A percentile compares a stretch with the other conserved stretches of the same genome.
phyloP scores from a whole-genome alignment of 2,329 filamentous ascomycete species.

The Talaromyces albobiverticillius region DNA sequence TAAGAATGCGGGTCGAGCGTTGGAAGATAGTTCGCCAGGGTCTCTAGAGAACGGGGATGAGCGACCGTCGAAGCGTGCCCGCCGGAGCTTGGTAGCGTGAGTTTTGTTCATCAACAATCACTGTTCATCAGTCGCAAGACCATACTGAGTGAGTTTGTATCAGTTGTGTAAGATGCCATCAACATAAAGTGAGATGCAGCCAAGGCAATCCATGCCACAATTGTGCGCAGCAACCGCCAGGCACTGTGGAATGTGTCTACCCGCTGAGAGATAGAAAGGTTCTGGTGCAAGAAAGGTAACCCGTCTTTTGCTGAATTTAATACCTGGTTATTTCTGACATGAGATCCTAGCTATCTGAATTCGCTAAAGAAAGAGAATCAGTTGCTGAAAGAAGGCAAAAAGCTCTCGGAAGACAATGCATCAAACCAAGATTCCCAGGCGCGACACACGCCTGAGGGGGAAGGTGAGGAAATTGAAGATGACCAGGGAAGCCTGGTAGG shows the following conservation, averaged over 20 bases:
- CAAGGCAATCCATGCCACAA: constrained; percentile 15
- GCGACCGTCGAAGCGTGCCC: constrained; percentile 12
- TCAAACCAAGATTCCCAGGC: constrained; percentile 4
- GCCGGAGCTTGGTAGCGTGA: constrained; percentile 16
- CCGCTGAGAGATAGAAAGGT: constrained; percentile 16
- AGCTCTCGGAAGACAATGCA: constrained; percentile 5
- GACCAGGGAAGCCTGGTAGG: not conserved
- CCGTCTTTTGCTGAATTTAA: not conserved
- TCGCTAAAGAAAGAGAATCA: constrained; percentile 13
- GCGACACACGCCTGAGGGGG: not conserved
- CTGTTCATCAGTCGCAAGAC: not conserved
- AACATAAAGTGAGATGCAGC: constrained; percentile 16
- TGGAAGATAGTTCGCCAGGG: constrained; percentile 1
- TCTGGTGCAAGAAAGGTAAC: constrained; percentile 13
- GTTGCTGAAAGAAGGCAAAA: constrained; percentile 1
- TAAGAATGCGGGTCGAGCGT: not conserved
- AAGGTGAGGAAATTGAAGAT: not conserved
- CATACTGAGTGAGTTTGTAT: not conserved
- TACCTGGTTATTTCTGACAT: not conserved
- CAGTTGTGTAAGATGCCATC: constrained; percentile 16
- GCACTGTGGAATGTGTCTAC: constrained; percentile 15
- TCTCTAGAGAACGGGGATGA: constrained; percentile 7
- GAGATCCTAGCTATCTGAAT: constrained; percentile 11
- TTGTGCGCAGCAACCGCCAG: constrained; percentile 13
- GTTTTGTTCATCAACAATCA: not conserved